Evolutionary conservation across 1,284 basidiomycete species (phyloP).

Genomic region (Quambalaria eucalypti): DNA sequence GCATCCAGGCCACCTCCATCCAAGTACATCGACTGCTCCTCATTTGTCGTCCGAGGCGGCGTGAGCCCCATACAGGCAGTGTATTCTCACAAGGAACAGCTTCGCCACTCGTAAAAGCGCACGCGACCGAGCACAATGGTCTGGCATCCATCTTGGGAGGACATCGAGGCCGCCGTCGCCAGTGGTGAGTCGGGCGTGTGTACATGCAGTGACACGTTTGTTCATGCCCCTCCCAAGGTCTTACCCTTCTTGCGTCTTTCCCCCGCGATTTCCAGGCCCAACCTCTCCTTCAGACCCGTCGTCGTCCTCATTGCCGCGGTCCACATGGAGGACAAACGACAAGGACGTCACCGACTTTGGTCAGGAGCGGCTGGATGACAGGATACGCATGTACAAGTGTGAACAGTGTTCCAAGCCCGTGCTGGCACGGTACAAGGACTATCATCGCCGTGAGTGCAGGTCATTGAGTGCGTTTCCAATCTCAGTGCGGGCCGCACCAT

Average conservation of each 20-base stretch:
- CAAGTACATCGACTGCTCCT: no score
- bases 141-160: conserved; percentile 8
- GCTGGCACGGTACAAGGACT: conserved; percentile 25
- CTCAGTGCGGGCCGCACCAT: no score
- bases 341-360: conserved; percentile 42
- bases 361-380: conserved; percentile 31
- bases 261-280: background rate
- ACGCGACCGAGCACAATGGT: no score
- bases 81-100: no score
- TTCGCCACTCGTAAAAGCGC: no score
- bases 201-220: background rate
- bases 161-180: conserved; percentile 7
- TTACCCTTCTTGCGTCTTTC: background rate
- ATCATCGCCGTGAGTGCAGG: no score
- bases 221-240: background rate
- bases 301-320: no score
- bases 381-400: conserved; percentile 34
- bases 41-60: no score
- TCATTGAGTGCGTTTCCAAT: no score
- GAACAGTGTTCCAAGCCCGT: conserved; percentile 28
- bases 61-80: no score
- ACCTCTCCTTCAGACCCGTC: conserved; percentile 2
- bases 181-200: no score
- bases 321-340: conserved; percentile 25
- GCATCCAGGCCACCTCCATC: no score